Base-by-base conservation (phyloP, 2,329 filamentous ascomycete species). In the Trichophyton rubrum region DNA sequence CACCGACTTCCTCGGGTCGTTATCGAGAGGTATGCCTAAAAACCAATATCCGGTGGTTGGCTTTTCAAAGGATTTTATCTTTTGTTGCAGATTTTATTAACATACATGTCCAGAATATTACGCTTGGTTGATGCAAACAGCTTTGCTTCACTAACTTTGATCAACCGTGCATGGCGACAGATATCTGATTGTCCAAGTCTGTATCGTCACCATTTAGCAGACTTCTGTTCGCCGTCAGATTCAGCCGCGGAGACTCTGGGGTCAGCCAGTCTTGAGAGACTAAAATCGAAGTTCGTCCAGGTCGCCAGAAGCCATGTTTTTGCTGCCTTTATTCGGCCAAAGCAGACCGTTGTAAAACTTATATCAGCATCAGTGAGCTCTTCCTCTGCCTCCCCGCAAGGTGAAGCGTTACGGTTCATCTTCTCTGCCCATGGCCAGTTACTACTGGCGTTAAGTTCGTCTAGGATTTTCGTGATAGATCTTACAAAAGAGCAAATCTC, bases 311-410 rank as follows among this genome's bases (percentile, higher is more conserved):
- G 87, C 61, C 89, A 89, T 73, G 78, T 90, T 56, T 92, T 91
- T 70, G 84, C 89, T 66, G 83, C 85, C 40, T 91, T 89, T 70
- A 71, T 90, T 58, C 82, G 86, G 17, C 88, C 89, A 3, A 80
- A 74, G 62, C 80, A 82, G 68, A 91, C 86, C 4, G 78, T 88
- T 51, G 82, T 95, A 68, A 91, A 87, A 69, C 78, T 96, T 58
- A 85, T 95, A 11, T 93, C 89, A 41, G 89, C 86, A 57, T 90
- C 88, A 4, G 89, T 89, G 66, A 92, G 88, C 70, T 91, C 89
- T 0, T 90, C 88, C 1, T 89, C 89, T 22, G 82, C 82, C 1
- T 87, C 86, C 63, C 90, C 89, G 1, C 87, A 87, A 38, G 88
- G 89, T 35, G 90, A 95, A 72, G 89, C 89, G 53, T 89, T 95